Conservation (phyloP, 345 rosid genomes). For the Corchorus olitorius region DNA sequence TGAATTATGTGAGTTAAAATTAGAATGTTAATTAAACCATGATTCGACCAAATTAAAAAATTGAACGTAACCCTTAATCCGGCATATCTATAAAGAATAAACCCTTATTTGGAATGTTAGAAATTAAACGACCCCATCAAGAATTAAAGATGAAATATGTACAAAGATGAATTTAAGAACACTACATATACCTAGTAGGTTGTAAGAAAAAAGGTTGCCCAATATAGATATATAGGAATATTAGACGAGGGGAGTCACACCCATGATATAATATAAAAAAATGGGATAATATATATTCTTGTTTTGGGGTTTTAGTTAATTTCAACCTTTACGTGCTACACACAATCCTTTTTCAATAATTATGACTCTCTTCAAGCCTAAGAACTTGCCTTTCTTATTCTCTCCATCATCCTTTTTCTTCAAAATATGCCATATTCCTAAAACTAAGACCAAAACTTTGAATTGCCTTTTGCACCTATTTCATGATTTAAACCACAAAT, state of each 20-base stretch:
- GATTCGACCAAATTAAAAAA: too few relatives aligned
- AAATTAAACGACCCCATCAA: too few relatives aligned
- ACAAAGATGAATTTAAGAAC: too few relatives aligned
- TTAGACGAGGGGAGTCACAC: background rate
- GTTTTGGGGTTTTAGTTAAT: slow-evolving; percentile 3
- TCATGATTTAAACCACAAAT: too few relatives aligned
- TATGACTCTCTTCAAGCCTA: slow-evolving; percentile 24
- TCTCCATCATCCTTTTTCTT: slow-evolving; percentile 25
- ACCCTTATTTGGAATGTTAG: too few relatives aligned
- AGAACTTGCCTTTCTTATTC: slow-evolving; percentile 36
- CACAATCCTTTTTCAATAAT: slow-evolving; percentile 26
- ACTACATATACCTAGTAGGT: too few relatives aligned
- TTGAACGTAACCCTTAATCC: too few relatives aligned
- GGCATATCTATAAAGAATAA: too few relatives aligned
- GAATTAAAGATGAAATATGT: too few relatives aligned
- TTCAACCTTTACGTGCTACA: slow-evolving; percentile 32
- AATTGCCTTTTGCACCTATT: background rate
- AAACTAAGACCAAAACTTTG: background rate
- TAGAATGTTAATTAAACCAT: too few relatives aligned
- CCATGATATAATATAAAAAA: background rate
- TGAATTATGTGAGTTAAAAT: too few relatives aligned
- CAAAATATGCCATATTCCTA: background rate
- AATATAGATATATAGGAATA: background rate
- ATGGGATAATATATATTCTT: slow-evolving; percentile 16
- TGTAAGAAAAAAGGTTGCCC: background rate